Evolutionary conservation across 768 basidiomycete species (phyloP).

Genomic region (Termitomyces bulborhizus): DNA sequence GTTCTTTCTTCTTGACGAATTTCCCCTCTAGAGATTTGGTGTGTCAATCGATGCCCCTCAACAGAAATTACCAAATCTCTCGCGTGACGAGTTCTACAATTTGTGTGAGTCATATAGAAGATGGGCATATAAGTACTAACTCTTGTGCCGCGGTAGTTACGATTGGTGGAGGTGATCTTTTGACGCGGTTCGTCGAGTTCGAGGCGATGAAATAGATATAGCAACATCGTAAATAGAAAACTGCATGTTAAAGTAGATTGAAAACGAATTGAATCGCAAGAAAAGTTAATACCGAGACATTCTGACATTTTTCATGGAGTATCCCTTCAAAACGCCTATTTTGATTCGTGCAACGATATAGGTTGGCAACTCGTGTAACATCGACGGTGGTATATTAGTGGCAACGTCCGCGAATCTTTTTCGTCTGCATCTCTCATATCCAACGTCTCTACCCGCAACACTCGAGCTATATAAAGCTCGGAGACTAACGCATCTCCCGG

Average conservation of each 20-base stretch:
- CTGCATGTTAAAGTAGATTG: too few species aligned
- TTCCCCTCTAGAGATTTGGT: conserved; percentile 25
- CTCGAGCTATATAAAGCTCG: conserved; percentile 80
- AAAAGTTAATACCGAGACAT: background rate
- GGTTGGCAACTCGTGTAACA: conserved; percentile 45
- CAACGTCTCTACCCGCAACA: conserved; percentile 49
- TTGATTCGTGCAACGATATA: conserved; percentile 5
- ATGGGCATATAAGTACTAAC: background rate
- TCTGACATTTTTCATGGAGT: background rate
- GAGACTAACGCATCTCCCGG: conserved; percentile 28
- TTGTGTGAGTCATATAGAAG: conserved; percentile 22
- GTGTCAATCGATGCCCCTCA: conserved; percentile 21
- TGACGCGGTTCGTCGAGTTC: conserved; percentile 32
- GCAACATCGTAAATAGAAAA: background rate
- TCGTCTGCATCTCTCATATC: conserved; percentile 18
- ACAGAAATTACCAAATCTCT: conserved; percentile 27
- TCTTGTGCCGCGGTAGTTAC: conserved; percentile 17
- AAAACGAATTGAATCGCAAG: background rate
- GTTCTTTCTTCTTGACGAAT: background rate
- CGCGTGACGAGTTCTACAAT: conserved; percentile 32
- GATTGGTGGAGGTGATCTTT: conserved; percentile 27
- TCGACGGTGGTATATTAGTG: conserved; percentile 60
- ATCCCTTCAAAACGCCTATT: background rate
- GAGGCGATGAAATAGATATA: conserved; percentile 4
- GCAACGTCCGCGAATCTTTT: conserved; percentile 30